Base-by-base conservation (phyloP, 2,329 filamentous ascomycete genomes). In the Fusarium sp. region DNA sequence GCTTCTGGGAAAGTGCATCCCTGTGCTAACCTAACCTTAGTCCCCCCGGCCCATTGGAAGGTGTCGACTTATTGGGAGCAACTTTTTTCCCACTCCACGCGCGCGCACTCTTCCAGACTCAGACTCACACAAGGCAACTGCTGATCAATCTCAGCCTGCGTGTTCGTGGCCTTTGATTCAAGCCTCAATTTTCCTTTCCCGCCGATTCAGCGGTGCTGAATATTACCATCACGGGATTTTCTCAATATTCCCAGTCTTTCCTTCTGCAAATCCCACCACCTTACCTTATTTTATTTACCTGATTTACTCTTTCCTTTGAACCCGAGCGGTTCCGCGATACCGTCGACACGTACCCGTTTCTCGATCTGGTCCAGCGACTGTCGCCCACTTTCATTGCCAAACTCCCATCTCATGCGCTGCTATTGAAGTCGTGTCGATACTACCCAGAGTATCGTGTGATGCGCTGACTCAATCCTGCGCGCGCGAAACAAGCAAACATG, bases 401-500 rank as follows among this genome's bases (percentile, higher is more conserved):
- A 31, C 28, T 13, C 5, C 11, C 47, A 40, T 59, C 45, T 49
- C 44, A 67, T 73, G 57, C 50, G 33, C 55, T 49, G 54, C 44
- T 60, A 59, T 65, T 70, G 45, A 70, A 43, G 55, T 26, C 58
- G 28, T 44, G 5, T 38, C 39, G 44, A 51, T 40, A 38, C 22
- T 46, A 51, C 47, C 22, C 39, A 24, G 42, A 63, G 44, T 52
- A 45, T 47, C 42, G 57, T 76, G 72, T 73, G 63, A 76, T 76
- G 75, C 72, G 65, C 69, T 58, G 56, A 45, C 56, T 19, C 45
- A 52, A 57, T 65, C 55, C 59, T 59, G 40, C 64, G 55, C 61
- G 53, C 62, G 63, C 67, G 44, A 73, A 10, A 31, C 28, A 31
- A 31, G 28, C 62, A 49, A 81, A 66, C 62, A 86, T 86, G 84